A percentile compares a stretch with the other conserved stretches of the same genome.
Conservation (phyloP, 768 basidiomycete genomes). For the Lentinula boryana region DNA sequence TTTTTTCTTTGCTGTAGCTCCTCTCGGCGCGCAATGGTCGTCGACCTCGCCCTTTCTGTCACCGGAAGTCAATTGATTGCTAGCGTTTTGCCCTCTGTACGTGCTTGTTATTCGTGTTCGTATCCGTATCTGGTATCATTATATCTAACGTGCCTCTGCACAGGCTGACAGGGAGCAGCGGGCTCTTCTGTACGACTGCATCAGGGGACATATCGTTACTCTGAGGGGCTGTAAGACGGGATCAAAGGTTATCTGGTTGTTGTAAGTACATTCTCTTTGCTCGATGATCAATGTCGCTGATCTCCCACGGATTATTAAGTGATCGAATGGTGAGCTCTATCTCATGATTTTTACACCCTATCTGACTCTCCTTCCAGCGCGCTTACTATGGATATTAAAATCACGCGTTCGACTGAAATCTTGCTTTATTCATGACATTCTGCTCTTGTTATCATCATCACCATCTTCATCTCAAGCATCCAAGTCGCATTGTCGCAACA, state of each 20-base stretch:
- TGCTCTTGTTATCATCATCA: slow-evolving; percentile 7
- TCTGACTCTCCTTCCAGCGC: slow-evolving; percentile 27
- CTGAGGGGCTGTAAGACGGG: slow-evolving; percentile 89
- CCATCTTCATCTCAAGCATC: neutral
- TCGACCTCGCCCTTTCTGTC: slow-evolving; percentile 77
- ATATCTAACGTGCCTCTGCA: slow-evolving; percentile 5
- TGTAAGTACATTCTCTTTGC: slow-evolving; percentile 31
- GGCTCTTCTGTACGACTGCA: slow-evolving; percentile 76
- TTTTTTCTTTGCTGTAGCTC: slow-evolving; percentile 24
- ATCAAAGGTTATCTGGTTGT: slow-evolving; percentile 89
- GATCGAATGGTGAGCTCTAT: slow-evolving; percentile 46
- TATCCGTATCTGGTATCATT: too few relatives aligned
- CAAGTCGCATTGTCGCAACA: slow-evolving; percentile 3
- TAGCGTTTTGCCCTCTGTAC: slow-evolving; percentile 69
- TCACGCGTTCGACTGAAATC: slow-evolving; percentile 15
- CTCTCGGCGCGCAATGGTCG: slow-evolving; percentile 77
- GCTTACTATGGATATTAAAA: slow-evolving; percentile 58
- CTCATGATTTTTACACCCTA: slow-evolving; percentile 6
- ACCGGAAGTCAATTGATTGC: slow-evolving; percentile 86
- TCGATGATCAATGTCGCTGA: neutral
- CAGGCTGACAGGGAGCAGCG: slow-evolving; percentile 87
- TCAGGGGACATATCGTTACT: slow-evolving; percentile 82
- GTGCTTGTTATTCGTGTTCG: slow-evolving; percentile 13
- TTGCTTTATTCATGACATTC: slow-evolving; percentile 20
- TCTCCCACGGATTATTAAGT: slow-evolving; percentile 20